These are phyloP conservation scores for Coniochaeta hoffmannii DNA, from an alignment of 2,329 filamentous ascomycete species.

Conservation along the genomic window DNA sequence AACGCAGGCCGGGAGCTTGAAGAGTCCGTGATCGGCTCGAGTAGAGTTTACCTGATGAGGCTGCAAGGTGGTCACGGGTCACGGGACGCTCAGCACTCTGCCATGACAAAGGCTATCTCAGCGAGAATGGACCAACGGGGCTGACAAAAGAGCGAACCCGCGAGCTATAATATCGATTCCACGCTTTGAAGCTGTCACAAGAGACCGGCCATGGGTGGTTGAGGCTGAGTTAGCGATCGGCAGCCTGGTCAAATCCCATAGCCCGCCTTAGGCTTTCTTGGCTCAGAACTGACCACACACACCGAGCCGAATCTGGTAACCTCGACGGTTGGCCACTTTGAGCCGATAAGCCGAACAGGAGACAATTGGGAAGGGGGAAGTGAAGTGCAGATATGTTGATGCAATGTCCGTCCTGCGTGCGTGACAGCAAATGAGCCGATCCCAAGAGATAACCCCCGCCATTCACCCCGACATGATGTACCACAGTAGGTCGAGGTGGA, in stretches of 20 bases:
- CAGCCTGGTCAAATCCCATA: not conserved
- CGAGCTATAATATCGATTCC: not conserved
- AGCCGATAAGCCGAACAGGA: not conserved
- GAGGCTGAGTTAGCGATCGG: not conserved
- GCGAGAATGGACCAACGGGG: not conserved
- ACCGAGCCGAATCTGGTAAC: not conserved
- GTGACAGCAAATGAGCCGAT: not conserved
- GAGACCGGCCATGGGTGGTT: not conserved
- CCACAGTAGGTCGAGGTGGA: not conserved
- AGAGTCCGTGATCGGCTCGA: not conserved
- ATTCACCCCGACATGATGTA: not conserved
- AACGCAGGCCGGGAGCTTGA: not conserved
- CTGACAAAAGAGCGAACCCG: not conserved
- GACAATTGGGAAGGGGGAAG: not conserved
- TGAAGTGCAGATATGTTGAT: not conserved
- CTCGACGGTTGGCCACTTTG: not conserved
- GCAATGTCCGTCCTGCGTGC: not conserved
- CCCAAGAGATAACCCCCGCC: not conserved
- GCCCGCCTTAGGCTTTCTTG: not conserved
- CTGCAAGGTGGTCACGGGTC: not conserved
- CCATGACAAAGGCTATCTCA: not conserved
- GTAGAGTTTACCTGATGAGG: not conserved
- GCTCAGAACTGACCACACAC: not conserved
- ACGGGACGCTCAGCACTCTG: not conserved
- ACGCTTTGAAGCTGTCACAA: not conserved